These are phyloP conservation scores for Salvia miltiorrhiza DNA, from an alignment of 257 asterid species.

Conservation along the genomic window DNA sequence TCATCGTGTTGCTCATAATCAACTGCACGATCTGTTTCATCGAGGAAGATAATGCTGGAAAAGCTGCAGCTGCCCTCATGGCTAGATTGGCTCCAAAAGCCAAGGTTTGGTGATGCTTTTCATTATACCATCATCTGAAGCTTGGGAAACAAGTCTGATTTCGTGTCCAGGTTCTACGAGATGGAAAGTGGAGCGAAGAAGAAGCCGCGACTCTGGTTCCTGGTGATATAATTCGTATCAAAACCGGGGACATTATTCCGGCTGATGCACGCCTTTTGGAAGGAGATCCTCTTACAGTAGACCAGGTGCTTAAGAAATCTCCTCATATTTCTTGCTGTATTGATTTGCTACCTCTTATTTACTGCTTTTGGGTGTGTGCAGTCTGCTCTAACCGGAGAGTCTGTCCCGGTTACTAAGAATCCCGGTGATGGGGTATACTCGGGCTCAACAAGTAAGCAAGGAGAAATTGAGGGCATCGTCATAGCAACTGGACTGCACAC, in stretches of 20 bases:
- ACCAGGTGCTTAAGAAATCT: slow-evolving; percentile 39
- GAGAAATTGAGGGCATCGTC: slow-evolving; percentile 47
- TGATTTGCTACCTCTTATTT: too few species aligned
- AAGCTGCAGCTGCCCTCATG: slow-evolving; percentile 71
- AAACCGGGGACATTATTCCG: slow-evolving; percentile 45
- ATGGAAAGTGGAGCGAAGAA: slow-evolving; percentile 53
- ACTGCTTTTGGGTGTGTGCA: slow-evolving; percentile 11
- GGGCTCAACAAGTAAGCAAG: slow-evolving; percentile 53
- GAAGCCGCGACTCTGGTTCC: slow-evolving; percentile 39
- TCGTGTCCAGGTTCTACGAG: slow-evolving; percentile 43
- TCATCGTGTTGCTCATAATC: slow-evolving; percentile 43
- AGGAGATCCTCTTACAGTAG: slow-evolving; percentile 46
- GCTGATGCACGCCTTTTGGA: slow-evolving; percentile 45
- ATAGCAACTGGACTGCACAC: slow-evolving; percentile 54
- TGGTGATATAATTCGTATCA: slow-evolving; percentile 22
- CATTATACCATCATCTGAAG: too few species aligned
- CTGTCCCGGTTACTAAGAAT: slow-evolving; percentile 44
- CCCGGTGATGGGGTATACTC: slow-evolving; percentile 48
- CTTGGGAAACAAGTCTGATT: neutral
- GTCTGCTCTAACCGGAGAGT: slow-evolving; percentile 56
- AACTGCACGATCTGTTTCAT: slow-evolving; percentile 58
- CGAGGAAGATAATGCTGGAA: slow-evolving; percentile 64
- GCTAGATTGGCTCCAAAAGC: slow-evolving; percentile 65
- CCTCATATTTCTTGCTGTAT: neutral
- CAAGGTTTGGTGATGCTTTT: slow-evolving; percentile 41